These are phyloP conservation scores for Biscogniauxia sp. DNA, from an alignment of 2,329 filamentous ascomycete genomes.

Conservation along the genomic window DNA sequence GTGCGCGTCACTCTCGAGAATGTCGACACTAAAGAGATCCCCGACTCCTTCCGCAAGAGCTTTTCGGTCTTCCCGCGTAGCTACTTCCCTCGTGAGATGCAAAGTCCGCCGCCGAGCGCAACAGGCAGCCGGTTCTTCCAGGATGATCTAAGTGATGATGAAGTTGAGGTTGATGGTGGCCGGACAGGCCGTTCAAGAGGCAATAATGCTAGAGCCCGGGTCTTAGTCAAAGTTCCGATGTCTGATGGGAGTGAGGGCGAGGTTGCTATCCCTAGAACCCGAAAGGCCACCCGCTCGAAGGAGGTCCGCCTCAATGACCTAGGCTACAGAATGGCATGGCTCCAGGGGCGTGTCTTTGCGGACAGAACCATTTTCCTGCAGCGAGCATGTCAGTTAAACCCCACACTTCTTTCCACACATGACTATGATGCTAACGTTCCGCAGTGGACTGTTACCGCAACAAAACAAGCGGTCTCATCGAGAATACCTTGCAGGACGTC, in stretches of 20 bases:
- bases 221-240: constrained; percentile 61
- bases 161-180: constrained; percentile 55
- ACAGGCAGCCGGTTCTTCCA: constrained; percentile 73
- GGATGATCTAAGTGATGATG: constrained; percentile 57
- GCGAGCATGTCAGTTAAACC: constrained; percentile 71
- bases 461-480: constrained; percentile 48
- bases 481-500: constrained; percentile 74
- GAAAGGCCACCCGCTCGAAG: constrained; percentile 67
- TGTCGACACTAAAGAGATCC: constrained; percentile 93
- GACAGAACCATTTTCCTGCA: constrained; percentile 85
- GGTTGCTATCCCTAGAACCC: constrained; percentile 72
- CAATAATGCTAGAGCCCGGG: constrained; percentile 33
- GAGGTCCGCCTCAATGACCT: constrained; percentile 92
- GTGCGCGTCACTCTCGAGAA: constrained; percentile 91
- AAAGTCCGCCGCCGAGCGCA: constrained; percentile 74
- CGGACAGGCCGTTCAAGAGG: constrained; percentile 35
- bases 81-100: constrained; percentile 93
- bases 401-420: constrained; percentile 11
- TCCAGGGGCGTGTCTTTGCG: constrained; percentile 88
- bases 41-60: constrained; percentile 87
- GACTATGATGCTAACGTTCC: constrained; percentile 12
- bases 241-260: constrained; percentile 70
- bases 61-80: constrained; percentile 89
- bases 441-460: constrained; percentile 91
- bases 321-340: constrained; percentile 94